These are phyloP conservation scores for Cercophora newfieldiana DNA, from an alignment of 495 filamentous ascomycete species.

Conservation along the genomic window DNA sequence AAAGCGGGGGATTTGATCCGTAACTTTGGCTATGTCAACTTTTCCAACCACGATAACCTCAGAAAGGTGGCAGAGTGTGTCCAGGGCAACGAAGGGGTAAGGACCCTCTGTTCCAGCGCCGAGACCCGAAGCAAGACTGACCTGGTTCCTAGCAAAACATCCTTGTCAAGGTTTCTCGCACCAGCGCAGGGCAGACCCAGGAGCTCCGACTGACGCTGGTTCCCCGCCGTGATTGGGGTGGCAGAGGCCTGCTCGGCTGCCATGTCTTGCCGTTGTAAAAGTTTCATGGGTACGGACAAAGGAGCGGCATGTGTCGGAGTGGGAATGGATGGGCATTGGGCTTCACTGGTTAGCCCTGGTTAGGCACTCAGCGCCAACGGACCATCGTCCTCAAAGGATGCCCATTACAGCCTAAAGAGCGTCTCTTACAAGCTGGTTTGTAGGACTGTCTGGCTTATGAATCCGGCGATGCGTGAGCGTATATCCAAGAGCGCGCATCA, in stretches of 20 bases:
- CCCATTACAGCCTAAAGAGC: conserved; percentile 8
- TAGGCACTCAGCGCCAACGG: background rate
- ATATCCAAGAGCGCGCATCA: background rate
- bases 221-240: conserved; percentile 82
- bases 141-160: conserved; percentile 58
- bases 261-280: conserved; percentile 75
- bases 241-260: conserved; percentile 83
- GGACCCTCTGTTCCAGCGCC: conserved; percentile 37
- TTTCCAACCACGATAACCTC: conserved; percentile 81
- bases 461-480: background rate
- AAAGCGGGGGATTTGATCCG: conserved; percentile 79
- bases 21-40: conserved; percentile 79
- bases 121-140: conserved; percentile 14
- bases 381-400: background rate
- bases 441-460: background rate
- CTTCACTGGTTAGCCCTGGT: conserved; percentile 3
- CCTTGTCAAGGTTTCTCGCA: conserved; percentile 67
- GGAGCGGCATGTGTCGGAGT: background rate
- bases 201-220: conserved; percentile 69
- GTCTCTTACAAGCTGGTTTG: background rate
- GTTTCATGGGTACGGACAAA: background rate
- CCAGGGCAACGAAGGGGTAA: conserved; percentile 84
- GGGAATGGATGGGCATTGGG: background rate
- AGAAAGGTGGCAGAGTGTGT: conserved; percentile 82
- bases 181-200: conserved; percentile 42